A percentile compares a stretch with the other conserved stretches of the same genome.
Conservation (phyloP, 176 grass and related monocot genomes). For the Calamus simplicifolius region DNA sequence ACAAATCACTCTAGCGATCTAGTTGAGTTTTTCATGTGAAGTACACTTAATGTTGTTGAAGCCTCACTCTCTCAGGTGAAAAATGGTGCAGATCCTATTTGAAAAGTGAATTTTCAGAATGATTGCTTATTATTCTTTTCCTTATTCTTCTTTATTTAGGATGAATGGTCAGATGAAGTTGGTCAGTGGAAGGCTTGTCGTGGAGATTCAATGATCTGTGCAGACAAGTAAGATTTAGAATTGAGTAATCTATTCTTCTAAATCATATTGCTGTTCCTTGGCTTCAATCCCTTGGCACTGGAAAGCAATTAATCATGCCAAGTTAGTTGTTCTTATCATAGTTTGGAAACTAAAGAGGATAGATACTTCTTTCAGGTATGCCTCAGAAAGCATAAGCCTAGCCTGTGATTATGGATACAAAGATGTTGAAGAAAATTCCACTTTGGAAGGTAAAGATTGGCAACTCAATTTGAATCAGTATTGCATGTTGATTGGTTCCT, state of each 20-base stretch:
- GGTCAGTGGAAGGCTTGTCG: slow-evolving; percentile 44
- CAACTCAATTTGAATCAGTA: no score
- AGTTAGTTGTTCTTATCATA: no score
- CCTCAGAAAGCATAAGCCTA: slow-evolving; percentile 32
- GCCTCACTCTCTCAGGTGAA: no score
- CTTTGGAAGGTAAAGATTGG: slow-evolving; percentile 27
- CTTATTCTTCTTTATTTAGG: slow-evolving; percentile 8
- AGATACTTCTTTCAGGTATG: slow-evolving; percentile 27
- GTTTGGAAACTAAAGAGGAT: neutral
- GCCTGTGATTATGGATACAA: slow-evolving; percentile 40
- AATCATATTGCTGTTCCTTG: no score
- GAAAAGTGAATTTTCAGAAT: neutral
- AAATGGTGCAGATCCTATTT: no score
- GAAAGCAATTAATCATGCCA: no score
- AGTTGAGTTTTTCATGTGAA: no score
- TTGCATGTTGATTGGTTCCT: no score
- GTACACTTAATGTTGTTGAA: no score
- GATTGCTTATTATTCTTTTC: neutral
- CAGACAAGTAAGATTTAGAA: slow-evolving; percentile 22
- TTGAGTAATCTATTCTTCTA: no score
- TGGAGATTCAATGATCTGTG: slow-evolving; percentile 24
- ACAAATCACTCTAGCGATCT: no score
- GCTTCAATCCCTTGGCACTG: no score
- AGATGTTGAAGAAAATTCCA: slow-evolving; percentile 36
- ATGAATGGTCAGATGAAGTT: slow-evolving; percentile 35